Base-by-base conservation (phyloP, 1,284 basidiomycete genomes). In the Ganoderma meredithae region DNA sequence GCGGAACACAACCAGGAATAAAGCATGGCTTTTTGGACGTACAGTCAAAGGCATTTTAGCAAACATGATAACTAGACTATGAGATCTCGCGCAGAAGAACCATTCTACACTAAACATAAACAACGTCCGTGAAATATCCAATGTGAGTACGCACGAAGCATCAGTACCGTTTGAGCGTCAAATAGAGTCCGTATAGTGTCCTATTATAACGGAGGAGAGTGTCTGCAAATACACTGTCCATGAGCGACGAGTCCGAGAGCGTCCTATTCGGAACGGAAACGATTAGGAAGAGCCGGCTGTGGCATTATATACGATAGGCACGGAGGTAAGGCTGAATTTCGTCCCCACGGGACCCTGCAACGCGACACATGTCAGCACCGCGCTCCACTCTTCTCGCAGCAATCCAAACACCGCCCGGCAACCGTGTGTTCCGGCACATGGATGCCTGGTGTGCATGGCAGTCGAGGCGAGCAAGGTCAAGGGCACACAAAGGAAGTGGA, bases 241-340 rank as follows among this genome's bases (percentile, higher is more conserved):
- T 65, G 56, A 58, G 27, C 40, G 53, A 49, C 58, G 55, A 13
- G 64, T 69, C 68, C 64, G 27, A 44, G 36, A 60, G 8, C 40
- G 69, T 68, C 63, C 55, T 19, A 15, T 3, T 31, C 13, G 13
- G 27, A 53, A 27, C 52, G 27, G 52, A 52, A n/a, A 33, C 55
- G 33, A 59, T 52, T 41, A 64, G 22, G 47, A 65, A 31, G 68
- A 40, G n/a, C 63, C 53, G 3, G 77, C 49, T 2, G 78, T 79
- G 40, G 71, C 76, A 63, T 80, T 80, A 66, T 80, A 80, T 39
- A 80, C 67, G 66, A 80, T 68, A 15, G 68, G 69, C 49, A 74
- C 76, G 64, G 66, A 59, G 1, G 78, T 68, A 31, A 79, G 56
- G 53, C 74, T 75, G 66, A 80, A 64, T 27, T 75, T 75, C 63